A percentile compares a stretch with the other conserved stretches of the same genome.
These are phyloP conservation scores for Rhinocladiella similis DNA, from an alignment of 2,329 filamentous ascomycete species.

Conservation along the genomic window DNA sequence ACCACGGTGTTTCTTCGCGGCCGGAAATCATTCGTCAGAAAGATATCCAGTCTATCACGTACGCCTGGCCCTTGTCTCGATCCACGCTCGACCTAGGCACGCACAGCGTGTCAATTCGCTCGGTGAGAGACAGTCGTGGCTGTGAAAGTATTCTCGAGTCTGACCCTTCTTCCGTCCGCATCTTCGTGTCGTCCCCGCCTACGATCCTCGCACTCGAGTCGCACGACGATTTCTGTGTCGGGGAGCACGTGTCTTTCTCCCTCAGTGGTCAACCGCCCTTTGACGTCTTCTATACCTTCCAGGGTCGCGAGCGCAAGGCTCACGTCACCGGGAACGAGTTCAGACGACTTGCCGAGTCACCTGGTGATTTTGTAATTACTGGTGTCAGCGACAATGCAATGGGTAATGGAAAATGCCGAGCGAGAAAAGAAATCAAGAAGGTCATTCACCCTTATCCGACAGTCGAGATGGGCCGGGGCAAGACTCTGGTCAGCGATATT, in stretches of 20 bases:
- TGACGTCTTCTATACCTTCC: conserved; percentile 88
- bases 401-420: conserved; percentile 68
- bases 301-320: conserved; percentile 74
- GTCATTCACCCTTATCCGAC: conserved; percentile 88
- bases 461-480: conserved; percentile 84
- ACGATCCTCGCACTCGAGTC: conserved; percentile 86
- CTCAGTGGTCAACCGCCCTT: conserved; percentile 90
- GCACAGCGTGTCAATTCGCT: conserved; percentile 84
- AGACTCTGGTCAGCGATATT: conserved; percentile 80
- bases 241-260: conserved; percentile 89
- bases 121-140: conserved; percentile 81
- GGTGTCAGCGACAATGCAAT: conserved; percentile 78
- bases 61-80: conserved; percentile 81
- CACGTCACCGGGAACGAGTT: conserved; percentile 67
- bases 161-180: conserved; percentile 75
- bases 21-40: conserved; percentile 80
- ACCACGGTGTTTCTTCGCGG: conserved; percentile 70
- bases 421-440: conserved; percentile 74
- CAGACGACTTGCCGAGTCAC: conserved; percentile 86
- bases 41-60: conserved; percentile 71
- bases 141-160: conserved; percentile 77
- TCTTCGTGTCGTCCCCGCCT: conserved; percentile 90
- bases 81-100: conserved; percentile 83
- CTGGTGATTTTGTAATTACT: conserved; percentile 85
- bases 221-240: conserved; percentile 87